Percentiles rank a stretch among this genome's conserved stretches.
phyloP scores from a whole-genome alignment of 208 protist species.

The Balamuthia mandrillaris region DNA sequence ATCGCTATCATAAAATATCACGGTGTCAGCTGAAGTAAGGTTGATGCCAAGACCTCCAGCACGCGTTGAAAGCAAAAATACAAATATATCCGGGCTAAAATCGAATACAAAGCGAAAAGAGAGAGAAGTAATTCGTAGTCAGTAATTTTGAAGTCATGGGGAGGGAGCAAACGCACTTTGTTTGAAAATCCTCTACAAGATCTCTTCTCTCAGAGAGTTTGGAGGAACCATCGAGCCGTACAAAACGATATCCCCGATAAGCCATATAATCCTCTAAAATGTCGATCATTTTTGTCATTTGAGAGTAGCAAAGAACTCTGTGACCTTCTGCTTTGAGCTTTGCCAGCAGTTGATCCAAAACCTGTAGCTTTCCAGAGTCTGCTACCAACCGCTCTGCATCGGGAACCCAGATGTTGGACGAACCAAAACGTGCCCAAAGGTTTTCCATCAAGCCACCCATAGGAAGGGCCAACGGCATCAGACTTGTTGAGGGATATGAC shows the following conservation, averaged over 20 bases:
- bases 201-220: slow-evolving; percentile 58
- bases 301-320: slow-evolving; percentile 39
- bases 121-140: too few relatives aligned
- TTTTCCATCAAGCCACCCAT: neutral
- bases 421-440: slow-evolving; percentile 8
- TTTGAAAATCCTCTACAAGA: slow-evolving; percentile 50
- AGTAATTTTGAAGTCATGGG: too few relatives aligned
- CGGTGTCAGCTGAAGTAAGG: slow-evolving; percentile 71
- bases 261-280: slow-evolving; percentile 78
- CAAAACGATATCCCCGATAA: slow-evolving; percentile 67
- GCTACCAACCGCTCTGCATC: slow-evolving; percentile 39
- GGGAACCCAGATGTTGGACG: slow-evolving; percentile 40
- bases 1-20: slow-evolving; percentile 74
- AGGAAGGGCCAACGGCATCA: neutral
- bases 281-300: slow-evolving; percentile 49
- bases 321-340: slow-evolving; percentile 77
- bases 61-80: slow-evolving; percentile 68
- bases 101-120: neutral
- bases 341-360: slow-evolving; percentile 82
- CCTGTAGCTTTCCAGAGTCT: slow-evolving; percentile 50
- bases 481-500: neutral
- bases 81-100: slow-evolving; percentile 44
- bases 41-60: slow-evolving; percentile 75
- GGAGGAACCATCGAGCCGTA: slow-evolving; percentile 83
- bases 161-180: too few relatives aligned